Evolutionary conservation across 2,329 filamentous ascomycete genomes (phyloP), one percentile per base, ranked within the genome.

Genomic region (Helicocarpus griseus): DNA sequence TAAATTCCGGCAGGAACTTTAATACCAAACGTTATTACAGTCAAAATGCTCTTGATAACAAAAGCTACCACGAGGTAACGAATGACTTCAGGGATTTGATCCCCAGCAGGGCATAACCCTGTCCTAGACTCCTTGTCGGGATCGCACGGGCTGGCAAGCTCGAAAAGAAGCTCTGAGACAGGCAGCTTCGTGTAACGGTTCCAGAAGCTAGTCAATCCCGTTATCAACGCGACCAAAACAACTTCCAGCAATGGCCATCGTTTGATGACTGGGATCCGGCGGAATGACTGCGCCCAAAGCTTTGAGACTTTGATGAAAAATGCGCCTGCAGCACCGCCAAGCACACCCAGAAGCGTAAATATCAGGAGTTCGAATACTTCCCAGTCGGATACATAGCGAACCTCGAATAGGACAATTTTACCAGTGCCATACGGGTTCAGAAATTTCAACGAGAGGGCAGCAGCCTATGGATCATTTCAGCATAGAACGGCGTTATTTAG

Each of bases 1-100:
- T 98, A 98, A 59, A 98, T 96, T 56, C 93, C 93, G 1, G 91
- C 89, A 8, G 93, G 93, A 0, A 97, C 83, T 76, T 97, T 97
- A 64, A 96, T 90, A 24, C 91, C 91, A 69, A 97, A 97, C 0
- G 91, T 95, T 57, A 96, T 84, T 43, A 86, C 83, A 0, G 93
- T 97, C 39, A 98, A 71, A 43, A 91, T 75, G 0, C 88, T 86
- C 66, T 98, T 98, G 72, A 97, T 85, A 24, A 96, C 70, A 57
- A 97, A 93, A 0, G 91, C 91, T 17, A 83, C 69, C 11, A 85
- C 72, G 0, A 98, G 75, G 51, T 83, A 86, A 26, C 76, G 65
- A 14, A 97, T 77, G 3, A 94, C 84, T 0, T 77, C 74, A 0
- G 87, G 83, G n/a, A 97, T 96, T 13, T 89, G 83, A 29, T 87